Percentiles rank a stretch among this genome's conserved stretches.
Evolutionary conservation across 192 early-diverging fungal genomes (phyloP).

Genomic region (Podila epicladia): DNA sequence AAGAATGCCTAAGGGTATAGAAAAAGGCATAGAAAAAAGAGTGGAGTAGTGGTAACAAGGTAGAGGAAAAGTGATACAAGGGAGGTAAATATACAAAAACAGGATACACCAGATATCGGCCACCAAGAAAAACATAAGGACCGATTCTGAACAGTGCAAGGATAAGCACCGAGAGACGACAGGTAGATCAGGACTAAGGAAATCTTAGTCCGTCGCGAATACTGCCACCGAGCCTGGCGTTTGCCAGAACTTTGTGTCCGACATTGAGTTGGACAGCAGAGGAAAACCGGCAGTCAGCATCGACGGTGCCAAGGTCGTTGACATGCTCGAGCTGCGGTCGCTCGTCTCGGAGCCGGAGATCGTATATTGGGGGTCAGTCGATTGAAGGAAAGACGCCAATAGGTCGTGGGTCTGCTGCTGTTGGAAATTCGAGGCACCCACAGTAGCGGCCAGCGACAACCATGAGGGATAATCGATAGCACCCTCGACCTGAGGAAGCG

Average conservation of each 20-base stretch:
- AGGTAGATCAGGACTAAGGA: background rate
- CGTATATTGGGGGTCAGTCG: conserved; percentile 14
- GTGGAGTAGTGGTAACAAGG: background rate
- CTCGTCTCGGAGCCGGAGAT: conserved; percentile 25
- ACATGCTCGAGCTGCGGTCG: conserved; percentile 8
- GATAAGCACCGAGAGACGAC: conserved; percentile 6
- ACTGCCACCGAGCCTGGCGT: conserved; percentile 21
- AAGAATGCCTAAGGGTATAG: conserved; percentile 11
- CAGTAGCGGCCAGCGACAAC: conserved; percentile 3
- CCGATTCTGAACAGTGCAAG: background rate
- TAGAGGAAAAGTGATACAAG: background rate
- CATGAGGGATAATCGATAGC: conserved; percentile 2
- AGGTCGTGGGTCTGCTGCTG: conserved; percentile 24
- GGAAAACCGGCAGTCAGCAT: conserved; percentile 1
- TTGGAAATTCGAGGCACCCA: background rate
- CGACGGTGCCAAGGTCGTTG: background rate
- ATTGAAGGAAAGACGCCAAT: conserved; percentile 28
- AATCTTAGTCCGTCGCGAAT: conserved; percentile 31
- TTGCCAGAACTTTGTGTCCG: conserved; percentile 38
- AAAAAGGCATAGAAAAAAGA: conserved; percentile 1
- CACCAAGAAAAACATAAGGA: background rate
- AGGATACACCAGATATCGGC: background rate
- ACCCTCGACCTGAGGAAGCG: background rate
- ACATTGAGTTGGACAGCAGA: background rate
- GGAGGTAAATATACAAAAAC: conserved; percentile 12